Evolutionary conservation across 495 filamentous ascomycete species (phyloP), one percentile per base, ranked within the genome.

Genomic region (Acidomyces sp.): DNA sequence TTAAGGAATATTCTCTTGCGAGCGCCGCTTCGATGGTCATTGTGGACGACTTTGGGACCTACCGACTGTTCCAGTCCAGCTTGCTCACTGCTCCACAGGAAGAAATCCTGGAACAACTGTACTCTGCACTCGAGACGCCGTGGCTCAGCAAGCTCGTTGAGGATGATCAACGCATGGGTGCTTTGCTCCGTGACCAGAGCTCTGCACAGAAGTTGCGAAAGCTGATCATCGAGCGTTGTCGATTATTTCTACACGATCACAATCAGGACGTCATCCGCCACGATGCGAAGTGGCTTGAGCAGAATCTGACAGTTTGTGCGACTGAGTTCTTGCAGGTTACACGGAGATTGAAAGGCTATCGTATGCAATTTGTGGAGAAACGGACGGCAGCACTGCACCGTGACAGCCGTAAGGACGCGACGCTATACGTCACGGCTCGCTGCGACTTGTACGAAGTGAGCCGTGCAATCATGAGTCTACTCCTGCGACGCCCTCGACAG

Each of bases 371-470:
- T 49, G 71, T 64, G 2, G 75, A 85, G 53, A 75, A 74, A 47
- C 70, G 75, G 45, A 83, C 73, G 10, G 80, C 82, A 5, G 77
- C 80, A 15, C 65, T 77, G 18, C 74, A 71, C 17, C 62, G 69
- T 13, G 65, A 70, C 34, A 54, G 57, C 25, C 59, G 55, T 17
- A 66, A 54, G 26, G 58, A 59, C 25, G 65, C 54, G 48, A 63
- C 60, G 2, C 54, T 85, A 20, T 77, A 66, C 47, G 67, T 88
- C 32, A 75, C 71, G n/a, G 65, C 67, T 4, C 68, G 68, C 42
- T 78, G 72, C 34, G 85, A 94, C 49, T 69, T 85, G 49, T 93
- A 87, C 53, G 82, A 96, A 58, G 82, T 99, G 48, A 86, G 82
- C 30, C 76, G 82, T 53, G 82, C 78, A 19, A 65, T 99, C 13